Evolutionary conservation across 495 filamentous ascomycete species (phyloP), one percentile per base, ranked within the genome.

Genomic region (Penicillium desertorum): DNA sequence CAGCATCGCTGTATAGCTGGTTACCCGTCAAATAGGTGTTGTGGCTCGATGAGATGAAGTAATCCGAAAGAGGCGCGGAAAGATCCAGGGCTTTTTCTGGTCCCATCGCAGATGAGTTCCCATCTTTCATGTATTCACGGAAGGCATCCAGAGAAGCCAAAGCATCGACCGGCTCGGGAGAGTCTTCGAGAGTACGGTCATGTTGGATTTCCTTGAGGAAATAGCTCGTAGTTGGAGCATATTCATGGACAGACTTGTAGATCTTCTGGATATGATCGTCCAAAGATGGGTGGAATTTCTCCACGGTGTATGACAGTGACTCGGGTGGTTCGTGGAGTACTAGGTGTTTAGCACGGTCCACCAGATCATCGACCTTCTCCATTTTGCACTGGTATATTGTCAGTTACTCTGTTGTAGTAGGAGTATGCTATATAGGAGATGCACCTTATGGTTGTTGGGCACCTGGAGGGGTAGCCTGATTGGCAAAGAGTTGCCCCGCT

Each of bases 11-110:
- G 56, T 86, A 94, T 10, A 98, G 79, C 73, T 98, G 93, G 67
- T 97, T 93, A 0, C 93, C 93, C 0, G 88, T 91, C 58, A 98
- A 79, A 64, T 97, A 98, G 0, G 93, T 97, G 70, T 98, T 98
- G 71, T 98, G 93, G 66, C 90, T 96, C 23, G 88, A 92, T 50
- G 86, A 92, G 59, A 98, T 87, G 66, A 88, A 98, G 76, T 96
- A 98, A 63, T 87, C 89, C 39, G 88, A 88, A 36, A 97, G 77
- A 3, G 91, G 90, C 45, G 81, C 85, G 8, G 75, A 73, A 45
- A 83, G 66, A 65, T 91, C 85, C 45, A 77, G 71, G 9, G 73
- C 65, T 12, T 61, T 53, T 0, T 65, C 61, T 3, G 71, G 65
- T 11, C 53, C 61, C 43, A 79, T 57, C 3, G 76, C 79, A 59